Evolutionary conservation across 192 early-diverging fungal species (phyloP).

Genomic region (Gonapodya sp.): DNA sequence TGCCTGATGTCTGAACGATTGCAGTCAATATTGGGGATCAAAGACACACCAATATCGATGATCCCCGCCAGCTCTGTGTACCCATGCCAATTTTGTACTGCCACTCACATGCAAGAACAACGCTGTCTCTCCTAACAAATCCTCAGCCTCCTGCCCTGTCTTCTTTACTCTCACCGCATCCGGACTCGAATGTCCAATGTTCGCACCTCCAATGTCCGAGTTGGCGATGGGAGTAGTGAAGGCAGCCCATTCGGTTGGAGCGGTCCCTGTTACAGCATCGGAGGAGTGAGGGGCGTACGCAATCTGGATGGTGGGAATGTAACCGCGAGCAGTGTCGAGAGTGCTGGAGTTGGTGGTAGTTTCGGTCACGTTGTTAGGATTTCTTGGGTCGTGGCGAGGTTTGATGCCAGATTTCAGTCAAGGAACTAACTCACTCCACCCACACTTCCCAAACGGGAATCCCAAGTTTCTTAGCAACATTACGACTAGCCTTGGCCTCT

Average conservation of each 20-base stretch:
- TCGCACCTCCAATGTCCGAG: not conserved
- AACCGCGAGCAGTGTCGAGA: not conserved
- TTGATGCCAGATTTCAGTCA: not conserved
- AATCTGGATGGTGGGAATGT: not conserved
- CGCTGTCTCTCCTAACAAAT: not conserved
- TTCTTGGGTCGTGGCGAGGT: too few species aligned
- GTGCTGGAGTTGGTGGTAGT: not conserved
- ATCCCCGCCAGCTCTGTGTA: not conserved
- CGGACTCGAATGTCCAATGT: not conserved
- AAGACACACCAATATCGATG: not conserved
- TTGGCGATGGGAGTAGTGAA: not conserved
- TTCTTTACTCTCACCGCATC: not conserved
- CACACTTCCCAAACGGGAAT: not conserved
- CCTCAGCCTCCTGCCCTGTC: not conserved
- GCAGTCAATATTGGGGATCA: too few species aligned
- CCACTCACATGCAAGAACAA: conserved; percentile 1
- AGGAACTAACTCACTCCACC: not conserved
- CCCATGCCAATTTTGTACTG: too few species aligned
- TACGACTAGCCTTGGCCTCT: not conserved
- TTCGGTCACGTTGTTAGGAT: too few species aligned
- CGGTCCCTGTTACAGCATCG: not conserved
- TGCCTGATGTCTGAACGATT: conserved; percentile 65
- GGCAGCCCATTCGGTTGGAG: not conserved
- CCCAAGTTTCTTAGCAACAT: not conserved
- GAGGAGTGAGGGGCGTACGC: not conserved